Conservation (phyloP, 768 basidiomycete species). For the Sistotremastrum niveocremeum region DNA sequence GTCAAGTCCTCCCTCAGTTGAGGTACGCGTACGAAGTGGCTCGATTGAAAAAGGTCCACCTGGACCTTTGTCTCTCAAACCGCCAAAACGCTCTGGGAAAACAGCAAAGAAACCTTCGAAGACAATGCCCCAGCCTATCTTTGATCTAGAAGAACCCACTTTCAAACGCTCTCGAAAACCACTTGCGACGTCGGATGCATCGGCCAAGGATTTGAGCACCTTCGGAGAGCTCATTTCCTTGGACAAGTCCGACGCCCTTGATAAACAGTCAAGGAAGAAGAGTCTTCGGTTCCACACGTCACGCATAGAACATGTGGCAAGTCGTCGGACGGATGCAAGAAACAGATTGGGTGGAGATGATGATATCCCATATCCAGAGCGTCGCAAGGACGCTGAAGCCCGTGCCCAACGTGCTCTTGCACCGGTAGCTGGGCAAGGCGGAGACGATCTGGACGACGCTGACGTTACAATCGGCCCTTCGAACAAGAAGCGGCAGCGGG, state of each 20-base stretch:
- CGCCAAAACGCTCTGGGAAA: conserved; percentile 22
- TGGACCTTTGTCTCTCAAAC: conserved; percentile 17
- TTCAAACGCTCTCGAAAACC: conserved; percentile 29
- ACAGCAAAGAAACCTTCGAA: conserved; percentile 14
- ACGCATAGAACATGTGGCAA: conserved; percentile 73
- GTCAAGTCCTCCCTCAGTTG: background rate
- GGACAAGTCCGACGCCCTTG: conserved; percentile 56
- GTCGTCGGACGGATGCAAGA: conserved; percentile 62
- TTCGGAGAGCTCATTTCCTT: conserved; percentile 69
- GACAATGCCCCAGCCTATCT: conserved; percentile 27
- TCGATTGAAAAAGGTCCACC: conserved; percentile 20
- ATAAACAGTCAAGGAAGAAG: conserved; percentile 72
- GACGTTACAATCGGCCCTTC: conserved; percentile 26
- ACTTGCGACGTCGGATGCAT: conserved; percentile 4
- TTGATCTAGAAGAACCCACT: conserved; percentile 72
- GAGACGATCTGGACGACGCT: conserved; percentile 52
- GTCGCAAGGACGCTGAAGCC: conserved; percentile 47
- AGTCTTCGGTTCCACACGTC: conserved; percentile 88
- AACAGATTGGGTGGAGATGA: conserved; percentile 79
- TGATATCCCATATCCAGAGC: conserved; percentile 81
- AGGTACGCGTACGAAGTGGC: background rate
- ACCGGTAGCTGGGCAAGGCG: conserved; percentile 28
- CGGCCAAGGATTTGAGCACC: conserved; percentile 25
- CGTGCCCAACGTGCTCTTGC: conserved; percentile 28
- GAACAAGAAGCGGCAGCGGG: conserved; percentile 17